These are phyloP conservation scores for Penicillium verrucosum DNA, from an alignment of 2,329 filamentous ascomycete genomes.

Conservation along the genomic window DNA sequence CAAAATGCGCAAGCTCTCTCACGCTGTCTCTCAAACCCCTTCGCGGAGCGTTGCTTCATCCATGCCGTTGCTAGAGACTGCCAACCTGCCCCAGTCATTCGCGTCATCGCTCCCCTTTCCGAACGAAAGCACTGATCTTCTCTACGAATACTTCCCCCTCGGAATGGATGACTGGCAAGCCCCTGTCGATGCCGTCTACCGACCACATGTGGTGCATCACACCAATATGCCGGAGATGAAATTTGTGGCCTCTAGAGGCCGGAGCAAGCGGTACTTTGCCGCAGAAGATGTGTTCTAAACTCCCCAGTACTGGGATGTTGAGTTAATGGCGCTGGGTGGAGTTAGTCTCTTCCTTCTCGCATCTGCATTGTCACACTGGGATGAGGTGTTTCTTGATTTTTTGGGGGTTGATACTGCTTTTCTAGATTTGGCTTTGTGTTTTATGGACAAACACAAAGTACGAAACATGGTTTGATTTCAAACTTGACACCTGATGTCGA, in stretches of 20 bases:
- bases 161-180: constrained; percentile 89
- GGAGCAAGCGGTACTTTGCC: constrained; percentile 69
- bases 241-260: constrained; percentile 63
- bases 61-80: constrained; percentile 32
- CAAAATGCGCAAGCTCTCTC: constrained; percentile 41
- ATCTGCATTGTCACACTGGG: constrained; percentile 22
- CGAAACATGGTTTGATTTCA: constrained; percentile 1
- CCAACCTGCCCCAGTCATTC: constrained; percentile 46
- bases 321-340: constrained; percentile 7
- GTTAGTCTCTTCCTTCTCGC: constrained; percentile 9
- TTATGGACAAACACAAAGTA: neutral
- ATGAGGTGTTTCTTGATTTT: constrained; percentile 4
- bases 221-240: constrained; percentile 69
- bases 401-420: neutral
- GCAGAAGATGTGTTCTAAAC: constrained; percentile 51
- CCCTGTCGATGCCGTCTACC: constrained; percentile 83
- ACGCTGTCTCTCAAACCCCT: constrained; percentile 28
- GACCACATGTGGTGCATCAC: constrained; percentile 91
- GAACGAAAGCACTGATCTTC: constrained; percentile 71
- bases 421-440: constrained; percentile 12
- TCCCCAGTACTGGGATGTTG: neutral
- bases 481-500: neutral
- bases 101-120: constrained; percentile 52
- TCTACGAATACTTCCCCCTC: constrained; percentile 94
- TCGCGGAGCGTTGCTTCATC: constrained; percentile 32